Percentiles rank a stretch among this genome's conserved stretches.
Evolutionary conservation across 2,329 filamentous ascomycete species (phyloP).

Genomic region (Aureobasidium sp.): DNA sequence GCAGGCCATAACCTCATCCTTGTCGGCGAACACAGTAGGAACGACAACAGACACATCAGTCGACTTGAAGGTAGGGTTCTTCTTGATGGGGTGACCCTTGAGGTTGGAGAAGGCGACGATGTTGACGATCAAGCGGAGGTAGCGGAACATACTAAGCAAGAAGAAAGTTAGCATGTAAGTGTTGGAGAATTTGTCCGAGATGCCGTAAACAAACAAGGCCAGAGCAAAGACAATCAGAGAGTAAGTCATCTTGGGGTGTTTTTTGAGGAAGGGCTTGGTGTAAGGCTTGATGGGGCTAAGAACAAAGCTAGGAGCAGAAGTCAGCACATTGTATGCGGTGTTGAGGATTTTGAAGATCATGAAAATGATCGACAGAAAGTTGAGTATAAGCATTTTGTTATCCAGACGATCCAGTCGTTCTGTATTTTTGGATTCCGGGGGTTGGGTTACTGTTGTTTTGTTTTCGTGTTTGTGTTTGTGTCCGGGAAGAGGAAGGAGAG

Average conservation of each 20-base stretch:
- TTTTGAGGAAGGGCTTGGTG: neutral
- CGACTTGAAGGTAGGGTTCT: conserved; percentile 23
- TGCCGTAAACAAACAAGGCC: neutral
- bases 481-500: neutral
- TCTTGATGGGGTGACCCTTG: conserved; percentile 22
- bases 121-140: conserved; percentile 25
- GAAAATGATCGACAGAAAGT: neutral
- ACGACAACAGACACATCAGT: conserved; percentile 28
- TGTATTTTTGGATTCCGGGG: neutral
- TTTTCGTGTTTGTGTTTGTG: conserved; percentile 4
- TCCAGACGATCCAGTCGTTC: conserved; percentile 2
- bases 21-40: conserved; percentile 29
- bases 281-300: neutral
- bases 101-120: conserved; percentile 24
- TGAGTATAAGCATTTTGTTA: neutral
- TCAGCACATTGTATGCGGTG: neutral
- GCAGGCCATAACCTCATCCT: conserved; percentile 25
- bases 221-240: neutral
- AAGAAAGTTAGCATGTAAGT: conserved; percentile 15
- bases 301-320: neutral
- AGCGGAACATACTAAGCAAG: conserved; percentile 21
- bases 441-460: neutral
- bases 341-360: neutral
- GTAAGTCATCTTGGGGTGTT: conserved; percentile 2
- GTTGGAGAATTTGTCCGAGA: conserved; percentile 1